A percentile compares a stretch with the other conserved stretches of the same genome.
phyloP scores from a whole-genome alignment of 441 rosid genomes.

The Daphne laureola region DNA sequence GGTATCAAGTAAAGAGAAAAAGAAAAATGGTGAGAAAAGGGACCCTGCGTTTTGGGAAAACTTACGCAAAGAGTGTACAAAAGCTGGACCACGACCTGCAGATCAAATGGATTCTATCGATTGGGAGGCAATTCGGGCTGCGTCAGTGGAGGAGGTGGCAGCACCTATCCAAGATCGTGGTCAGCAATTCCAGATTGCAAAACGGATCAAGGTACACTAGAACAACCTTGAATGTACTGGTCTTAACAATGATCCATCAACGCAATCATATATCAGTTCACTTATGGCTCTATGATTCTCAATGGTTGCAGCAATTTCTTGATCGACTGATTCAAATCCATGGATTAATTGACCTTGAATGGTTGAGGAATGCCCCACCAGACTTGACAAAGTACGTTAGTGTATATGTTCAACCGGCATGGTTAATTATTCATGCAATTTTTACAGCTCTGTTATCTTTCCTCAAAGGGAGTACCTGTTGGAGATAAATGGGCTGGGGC shows the following conservation, averaged over 20 bases:
- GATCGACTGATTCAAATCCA: conserved; percentile 26
- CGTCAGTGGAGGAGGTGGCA: conserved; percentile 25
- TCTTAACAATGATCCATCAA: background rate
- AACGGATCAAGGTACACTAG: conserved; percentile 38
- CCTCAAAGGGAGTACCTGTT: conserved; percentile 44
- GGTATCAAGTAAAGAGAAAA: conserved; percentile 11
- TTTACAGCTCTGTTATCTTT: background rate
- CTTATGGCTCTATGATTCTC: background rate
- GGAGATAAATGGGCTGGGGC: conserved; percentile 51
- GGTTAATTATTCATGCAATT: background rate
- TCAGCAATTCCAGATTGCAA: conserved; percentile 38
- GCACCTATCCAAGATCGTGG: conserved; percentile 38
- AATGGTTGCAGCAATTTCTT: conserved; percentile 39
- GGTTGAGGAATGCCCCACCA: conserved; percentile 56
- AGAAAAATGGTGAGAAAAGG: conserved; percentile 16
- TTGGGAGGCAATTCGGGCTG: conserved; percentile 47
- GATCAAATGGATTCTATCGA: conserved; percentile 45
- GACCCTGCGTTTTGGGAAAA: conserved; percentile 33
- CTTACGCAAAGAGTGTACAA: conserved; percentile 28
- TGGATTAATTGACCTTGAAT: conserved; percentile 54
- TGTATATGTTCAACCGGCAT: background rate
- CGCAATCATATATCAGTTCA: background rate
- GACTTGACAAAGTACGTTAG: conserved; percentile 45
- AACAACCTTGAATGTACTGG: background rate
- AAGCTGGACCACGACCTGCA: conserved; percentile 15